phyloP scores from a whole-genome alignment of 1,139 yeast genomes.

The Suhomyces ambrosiae region DNA sequence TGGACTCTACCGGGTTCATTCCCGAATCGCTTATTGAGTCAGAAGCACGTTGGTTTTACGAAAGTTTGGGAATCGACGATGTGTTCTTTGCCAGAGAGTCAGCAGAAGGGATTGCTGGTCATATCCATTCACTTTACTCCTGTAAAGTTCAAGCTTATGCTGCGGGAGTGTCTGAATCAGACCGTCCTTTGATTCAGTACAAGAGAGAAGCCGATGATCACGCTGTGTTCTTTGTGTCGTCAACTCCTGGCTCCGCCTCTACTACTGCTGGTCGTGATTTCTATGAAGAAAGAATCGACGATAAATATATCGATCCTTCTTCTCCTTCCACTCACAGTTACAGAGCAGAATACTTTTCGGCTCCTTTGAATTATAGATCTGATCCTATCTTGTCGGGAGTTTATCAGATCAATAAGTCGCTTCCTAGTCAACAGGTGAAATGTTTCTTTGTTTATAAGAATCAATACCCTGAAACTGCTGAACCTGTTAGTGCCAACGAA shows the following conservation, averaged over 20 bases:
- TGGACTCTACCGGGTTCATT: constrained; percentile 84
- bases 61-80: constrained; percentile 85
- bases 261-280: constrained; percentile 39
- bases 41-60: constrained; percentile 90
- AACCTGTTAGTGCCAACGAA: constrained; percentile 34
- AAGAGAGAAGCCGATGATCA: constrained; percentile 79
- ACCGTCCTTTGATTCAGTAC: constrained; percentile 64
- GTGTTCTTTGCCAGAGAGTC: constrained; percentile 87
- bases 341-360: constrained; percentile 83
- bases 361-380: constrained; percentile 56
- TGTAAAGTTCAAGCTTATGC: constrained; percentile 87
- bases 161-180: constrained; percentile 24
- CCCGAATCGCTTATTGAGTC: constrained; percentile 85
- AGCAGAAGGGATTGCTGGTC: constrained; percentile 78
- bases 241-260: constrained; percentile 40
- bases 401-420: constrained; percentile 32
- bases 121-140: constrained; percentile 84
- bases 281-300: constrained; percentile 75
- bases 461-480: constrained; percentile 45
- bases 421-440: constrained; percentile 58
- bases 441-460: constrained; percentile 89
- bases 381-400: constrained; percentile 51
- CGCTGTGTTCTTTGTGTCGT: constrained; percentile 88
- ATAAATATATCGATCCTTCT: constrained; percentile 68
- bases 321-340: constrained; percentile 47